These are phyloP conservation scores for Clarireedia homoeocarpa DNA, from an alignment of 2,329 filamentous ascomycete species.

Conservation along the genomic window DNA sequence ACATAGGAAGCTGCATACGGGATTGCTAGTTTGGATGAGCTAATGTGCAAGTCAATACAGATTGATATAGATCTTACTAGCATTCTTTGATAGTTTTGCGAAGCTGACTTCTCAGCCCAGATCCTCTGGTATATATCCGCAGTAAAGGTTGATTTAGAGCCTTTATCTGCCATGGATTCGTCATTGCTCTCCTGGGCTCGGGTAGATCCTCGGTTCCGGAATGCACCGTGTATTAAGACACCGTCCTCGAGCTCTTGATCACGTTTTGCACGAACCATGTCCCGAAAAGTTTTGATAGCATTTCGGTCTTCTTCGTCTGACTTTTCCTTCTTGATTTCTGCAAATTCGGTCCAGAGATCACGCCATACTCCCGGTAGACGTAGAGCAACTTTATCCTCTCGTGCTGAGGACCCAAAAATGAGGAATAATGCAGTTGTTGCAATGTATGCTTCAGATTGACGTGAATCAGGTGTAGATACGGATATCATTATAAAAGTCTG, in stretches of 20 bases:
- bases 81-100: constrained; percentile 69
- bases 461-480: constrained; percentile 63
- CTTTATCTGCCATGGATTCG: constrained; percentile 33
- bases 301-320: constrained; percentile 63
- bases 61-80: constrained; percentile 39
- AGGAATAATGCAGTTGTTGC: constrained; percentile 77
- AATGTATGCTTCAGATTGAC: constrained; percentile 82
- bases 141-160: constrained; percentile 18
- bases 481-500: constrained; percentile 67
- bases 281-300: constrained; percentile 58
- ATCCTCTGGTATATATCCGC: constrained; percentile 43
- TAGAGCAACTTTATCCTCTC: constrained; percentile 79
- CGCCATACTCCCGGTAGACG: constrained; percentile 74
- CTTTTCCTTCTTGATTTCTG: constrained; percentile 60
- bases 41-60: constrained; percentile 15
- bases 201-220: constrained; percentile 50
- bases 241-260: constrained; percentile 66
- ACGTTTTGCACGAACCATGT: constrained; percentile 59
- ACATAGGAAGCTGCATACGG: constrained; percentile 82
- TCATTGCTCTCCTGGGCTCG: constrained; percentile 43
- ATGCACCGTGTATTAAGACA: constrained; percentile 69
- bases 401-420: constrained; percentile 66
- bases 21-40: constrained; percentile 35
- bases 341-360: constrained; percentile 77
- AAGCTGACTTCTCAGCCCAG: constrained; percentile 50